Base-by-base conservation (phyloP, 352 stramenopile species). In the Phytophthora brassicae region DNA sequence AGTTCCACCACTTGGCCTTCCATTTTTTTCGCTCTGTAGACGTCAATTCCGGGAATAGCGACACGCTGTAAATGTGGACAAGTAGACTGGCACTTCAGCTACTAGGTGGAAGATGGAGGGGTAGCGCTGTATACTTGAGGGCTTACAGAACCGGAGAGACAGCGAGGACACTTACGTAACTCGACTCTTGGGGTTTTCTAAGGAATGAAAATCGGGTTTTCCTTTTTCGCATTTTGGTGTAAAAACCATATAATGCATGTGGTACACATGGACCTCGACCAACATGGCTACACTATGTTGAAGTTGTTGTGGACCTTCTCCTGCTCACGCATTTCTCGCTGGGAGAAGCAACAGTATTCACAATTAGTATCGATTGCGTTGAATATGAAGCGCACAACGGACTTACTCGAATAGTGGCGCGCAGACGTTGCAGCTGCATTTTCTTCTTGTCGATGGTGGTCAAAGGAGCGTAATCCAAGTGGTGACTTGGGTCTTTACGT, bases 1-100 rank as follows among this genome's bases (percentile, higher is more conserved):
- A 94, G 77, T 60, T 94, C 84, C 57, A 94, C 86, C 4, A 92
- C 82, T 73, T 94, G 86, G n/a, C 82, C 79, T 64, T 94, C 84
- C 84, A 92, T 92, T 52, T 38, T 65, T 57, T 48, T 4, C 8
- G 31, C 17, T 52, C 29, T 58, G 13, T 36, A 35, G 24, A 29
- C 22, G 29, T 56, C 43, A 54, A 54, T 64, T 43, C 46, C 47
- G 13, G 33, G n/a, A 11, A 43, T 48, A 55, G n/a, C 6, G 4
- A 17, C 24, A n/a, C 24, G 14, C 14, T 63, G 51, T 8, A 19
- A 60, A 36, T 43, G 38, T 2, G n/a, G 22, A 35, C 20, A 39
- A 24, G 4, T 35, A 31, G 26, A 2, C 1, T 16, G 6, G 14
- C 6, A 19, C 50, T 8, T 54, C 17, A 8, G 16, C 20, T 46